phyloP scores from a whole-genome alignment of 2,329 filamentous ascomycete species.

The Fusarium brachygibbosum region DNA sequence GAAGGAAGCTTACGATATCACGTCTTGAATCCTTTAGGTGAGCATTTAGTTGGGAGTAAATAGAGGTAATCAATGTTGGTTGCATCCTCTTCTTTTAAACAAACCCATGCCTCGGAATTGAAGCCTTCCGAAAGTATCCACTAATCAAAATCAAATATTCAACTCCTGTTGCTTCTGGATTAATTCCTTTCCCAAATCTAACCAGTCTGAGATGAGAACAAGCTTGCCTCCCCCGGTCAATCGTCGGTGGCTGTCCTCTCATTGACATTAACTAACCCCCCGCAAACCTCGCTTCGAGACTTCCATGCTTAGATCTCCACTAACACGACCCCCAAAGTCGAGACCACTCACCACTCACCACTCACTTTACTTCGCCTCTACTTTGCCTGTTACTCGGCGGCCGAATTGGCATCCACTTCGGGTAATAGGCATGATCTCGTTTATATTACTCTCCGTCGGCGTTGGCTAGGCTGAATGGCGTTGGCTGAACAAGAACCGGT shows the following conservation, averaged over 20 bases:
- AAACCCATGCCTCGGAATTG: slow-evolving; percentile 27
- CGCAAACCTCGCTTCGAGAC: slow-evolving; percentile 37
- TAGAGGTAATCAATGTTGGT: not conserved
- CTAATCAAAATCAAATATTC: too few relatives aligned
- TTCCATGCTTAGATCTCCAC: slow-evolving; percentile 10
- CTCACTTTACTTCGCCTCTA: not conserved
- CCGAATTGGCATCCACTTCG: slow-evolving; percentile 26
- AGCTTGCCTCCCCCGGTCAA: not conserved
- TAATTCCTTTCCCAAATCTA: slow-evolving; percentile 17
- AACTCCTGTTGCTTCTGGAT: slow-evolving; percentile 31
- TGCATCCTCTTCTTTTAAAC: slow-evolving; percentile 16
- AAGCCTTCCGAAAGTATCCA: slow-evolving; percentile 29
- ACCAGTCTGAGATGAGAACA: not conserved
- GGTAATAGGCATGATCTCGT: slow-evolving; percentile 34
- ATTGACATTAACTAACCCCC: slow-evolving; percentile 20
- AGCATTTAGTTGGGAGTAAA: not conserved
- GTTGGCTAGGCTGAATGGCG: not conserved
- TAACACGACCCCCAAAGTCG: slow-evolving; percentile 22
- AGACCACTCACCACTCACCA: not conserved
- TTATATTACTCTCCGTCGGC: slow-evolving; percentile 1
- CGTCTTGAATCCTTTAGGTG: not conserved
- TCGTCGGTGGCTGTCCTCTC: not conserved
- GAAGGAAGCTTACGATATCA: not conserved
- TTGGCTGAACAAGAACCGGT: not conserved
- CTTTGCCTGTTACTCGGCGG: slow-evolving; percentile 1